A percentile compares a stretch with the other conserved stretches of the same genome.
Conservation (phyloP, 495 filamentous ascomycete genomes). For the Neurospora sp. region DNA sequence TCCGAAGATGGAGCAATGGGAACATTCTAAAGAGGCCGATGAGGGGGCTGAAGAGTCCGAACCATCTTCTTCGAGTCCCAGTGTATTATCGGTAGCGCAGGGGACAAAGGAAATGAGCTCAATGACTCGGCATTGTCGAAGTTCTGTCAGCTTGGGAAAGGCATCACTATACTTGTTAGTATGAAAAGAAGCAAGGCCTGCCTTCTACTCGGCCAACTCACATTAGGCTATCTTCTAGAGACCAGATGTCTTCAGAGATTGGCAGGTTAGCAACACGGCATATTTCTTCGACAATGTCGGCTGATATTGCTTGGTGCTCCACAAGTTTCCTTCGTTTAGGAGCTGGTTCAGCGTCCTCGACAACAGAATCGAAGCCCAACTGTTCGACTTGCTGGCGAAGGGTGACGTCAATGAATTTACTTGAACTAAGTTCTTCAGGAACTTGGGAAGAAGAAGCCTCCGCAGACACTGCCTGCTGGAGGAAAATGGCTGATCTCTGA, state of each 20-base stretch:
- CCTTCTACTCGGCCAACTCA: not conserved
- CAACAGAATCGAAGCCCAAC: conserved; percentile 5
- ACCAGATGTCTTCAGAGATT: conserved; percentile 7
- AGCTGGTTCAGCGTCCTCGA: conserved; percentile 12
- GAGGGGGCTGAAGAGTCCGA: not conserved
- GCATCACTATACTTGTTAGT: conserved; percentile 11
- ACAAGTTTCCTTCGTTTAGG: conserved; percentile 25
- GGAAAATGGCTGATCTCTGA: conserved; percentile 24
- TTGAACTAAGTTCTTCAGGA: conserved; percentile 5
- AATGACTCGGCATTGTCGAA: conserved; percentile 22
- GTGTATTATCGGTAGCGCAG: conserved; percentile 27
- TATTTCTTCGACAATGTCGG: conserved; percentile 10
- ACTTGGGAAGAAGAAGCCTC: not conserved
- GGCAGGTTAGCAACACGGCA: conserved; percentile 11
- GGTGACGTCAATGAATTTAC: conserved; percentile 18
- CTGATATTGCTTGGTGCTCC: conserved; percentile 3
- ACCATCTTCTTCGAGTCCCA: conserved; percentile 4
- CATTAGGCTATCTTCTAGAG: not conserved
- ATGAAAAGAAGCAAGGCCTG: not conserved
- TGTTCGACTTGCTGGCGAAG: conserved; percentile 18
- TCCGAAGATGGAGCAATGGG: conserved; percentile 8
- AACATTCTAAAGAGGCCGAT: conserved; percentile 8
- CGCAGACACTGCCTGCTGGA: conserved; percentile 12
- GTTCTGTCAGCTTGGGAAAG: conserved; percentile 18
- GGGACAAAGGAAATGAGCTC: conserved; percentile 24